A percentile compares a stretch with the other conserved stretches of the same genome.
Conservation (phyloP, 192 early-diverging fungal species). For the Fimicolochytrium jonesii region DNA sequence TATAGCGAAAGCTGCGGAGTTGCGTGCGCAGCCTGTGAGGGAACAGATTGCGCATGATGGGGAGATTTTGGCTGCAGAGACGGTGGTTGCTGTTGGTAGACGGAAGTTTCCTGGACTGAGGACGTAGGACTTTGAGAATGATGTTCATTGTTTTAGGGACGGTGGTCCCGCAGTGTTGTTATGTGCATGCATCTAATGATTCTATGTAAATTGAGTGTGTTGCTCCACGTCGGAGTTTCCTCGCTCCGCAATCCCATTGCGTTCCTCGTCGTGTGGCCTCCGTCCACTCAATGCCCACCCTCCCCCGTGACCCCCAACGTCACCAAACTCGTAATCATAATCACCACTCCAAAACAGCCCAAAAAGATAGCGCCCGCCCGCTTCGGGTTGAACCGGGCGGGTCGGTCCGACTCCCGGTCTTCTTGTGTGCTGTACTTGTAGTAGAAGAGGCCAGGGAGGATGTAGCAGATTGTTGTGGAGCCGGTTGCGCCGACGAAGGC, state of each 20-base stretch:
- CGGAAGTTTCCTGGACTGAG: too few relatives aligned
- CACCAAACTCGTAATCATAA: slow-evolving; percentile 59
- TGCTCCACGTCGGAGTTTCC: too few relatives aligned
- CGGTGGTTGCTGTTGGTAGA: slow-evolving; percentile 3
- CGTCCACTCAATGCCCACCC: too few relatives aligned
- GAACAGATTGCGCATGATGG: slow-evolving; percentile 6
- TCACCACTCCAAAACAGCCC: slow-evolving; percentile 61
- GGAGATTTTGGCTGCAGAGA: slow-evolving; percentile 2
- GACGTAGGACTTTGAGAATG: too few relatives aligned
- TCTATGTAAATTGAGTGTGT: too few relatives aligned
- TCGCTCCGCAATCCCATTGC: too few relatives aligned
- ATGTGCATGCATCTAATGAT: too few relatives aligned
- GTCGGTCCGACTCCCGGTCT: background rate
- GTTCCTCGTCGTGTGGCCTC: too few relatives aligned
- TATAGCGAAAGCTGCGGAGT: slow-evolving; percentile 16
- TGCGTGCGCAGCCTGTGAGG: background rate
- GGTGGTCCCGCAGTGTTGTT: too few relatives aligned
- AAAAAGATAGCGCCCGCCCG: slow-evolving; percentile 64
- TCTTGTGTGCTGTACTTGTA: slow-evolving; percentile 58
- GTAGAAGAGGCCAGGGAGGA: slow-evolving; percentile 90
- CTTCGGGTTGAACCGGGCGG: slow-evolving; percentile 20
- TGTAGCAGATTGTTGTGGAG: slow-evolving; percentile 93
- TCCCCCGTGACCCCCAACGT: too few relatives aligned
- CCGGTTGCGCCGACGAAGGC: slow-evolving; percentile 96
- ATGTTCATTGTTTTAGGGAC: too few relatives aligned